These are phyloP conservation scores for Psilocybe tampanensis DNA, from an alignment of 768 basidiomycete genomes.

Conservation along the genomic window DNA sequence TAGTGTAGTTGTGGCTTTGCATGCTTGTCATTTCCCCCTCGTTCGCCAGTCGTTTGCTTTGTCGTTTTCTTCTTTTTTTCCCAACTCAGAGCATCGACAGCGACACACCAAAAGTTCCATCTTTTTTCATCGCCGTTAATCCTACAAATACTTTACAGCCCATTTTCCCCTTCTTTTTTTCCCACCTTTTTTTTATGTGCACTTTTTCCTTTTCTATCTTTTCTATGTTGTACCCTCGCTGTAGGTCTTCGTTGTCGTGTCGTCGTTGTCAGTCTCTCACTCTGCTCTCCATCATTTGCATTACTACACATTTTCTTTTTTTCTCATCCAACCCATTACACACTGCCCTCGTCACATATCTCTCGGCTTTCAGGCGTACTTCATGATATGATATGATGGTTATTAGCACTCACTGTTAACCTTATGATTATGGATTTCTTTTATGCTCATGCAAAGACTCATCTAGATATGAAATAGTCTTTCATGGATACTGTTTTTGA, in stretches of 20 bases:
- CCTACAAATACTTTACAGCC: no score
- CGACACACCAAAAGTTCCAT: conserved; percentile 12
- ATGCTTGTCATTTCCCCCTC: background rate
- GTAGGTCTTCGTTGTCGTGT: conserved; percentile 3
- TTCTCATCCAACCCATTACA: background rate
- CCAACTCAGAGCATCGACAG: conserved; percentile 10
- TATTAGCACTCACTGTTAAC: no score
- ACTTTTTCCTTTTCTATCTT: conserved; percentile 1
- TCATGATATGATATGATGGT: no score
- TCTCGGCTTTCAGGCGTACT: no score
- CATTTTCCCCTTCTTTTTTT: background rate
- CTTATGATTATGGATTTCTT: no score
- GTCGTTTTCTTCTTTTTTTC: conserved; percentile 1
- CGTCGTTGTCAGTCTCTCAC: conserved; percentile 9
- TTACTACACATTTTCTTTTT: conserved; percentile 1
- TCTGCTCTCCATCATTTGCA: conserved; percentile 8
- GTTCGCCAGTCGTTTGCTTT: conserved; percentile 9
- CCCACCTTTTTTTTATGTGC: conserved; percentile 4
- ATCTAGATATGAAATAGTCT: no score
- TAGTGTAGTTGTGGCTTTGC: background rate
- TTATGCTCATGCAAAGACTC: no score
- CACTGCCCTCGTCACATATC: background rate
- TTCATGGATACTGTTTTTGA: no score
- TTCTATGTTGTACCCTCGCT: background rate
- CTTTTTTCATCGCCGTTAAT: no score